Conservation (phyloP, 2,329 filamentous ascomycete genomes). For the Gliomastix tumulicola region DNA sequence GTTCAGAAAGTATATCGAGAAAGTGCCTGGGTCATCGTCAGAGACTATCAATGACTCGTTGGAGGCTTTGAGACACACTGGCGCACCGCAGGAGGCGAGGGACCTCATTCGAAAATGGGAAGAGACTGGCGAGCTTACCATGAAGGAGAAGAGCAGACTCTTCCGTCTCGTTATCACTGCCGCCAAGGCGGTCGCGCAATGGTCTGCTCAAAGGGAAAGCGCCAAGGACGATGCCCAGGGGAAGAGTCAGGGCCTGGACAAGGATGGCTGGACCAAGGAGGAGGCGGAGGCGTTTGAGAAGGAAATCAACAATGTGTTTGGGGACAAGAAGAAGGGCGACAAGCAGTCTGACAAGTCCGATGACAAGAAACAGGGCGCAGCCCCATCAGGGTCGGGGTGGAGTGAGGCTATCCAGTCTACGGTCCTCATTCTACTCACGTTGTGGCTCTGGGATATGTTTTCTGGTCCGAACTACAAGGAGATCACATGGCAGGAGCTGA, state of each 20-base stretch:
- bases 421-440: conserved; percentile 18
- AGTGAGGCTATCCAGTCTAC: conserved; percentile 24
- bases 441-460: conserved; percentile 3
- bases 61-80: conserved; percentile 59
- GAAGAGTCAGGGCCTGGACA: too few species aligned
- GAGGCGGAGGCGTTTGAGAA: too few species aligned
- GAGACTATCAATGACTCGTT: too few species aligned
- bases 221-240: too few species aligned
- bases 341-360: neutral
- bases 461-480: conserved; percentile 37
- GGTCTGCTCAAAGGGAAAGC: too few species aligned
- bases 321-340: neutral
- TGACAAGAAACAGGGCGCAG: neutral
- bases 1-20: too few species aligned
- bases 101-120: conserved; percentile 48
- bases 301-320: neutral
- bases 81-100: conserved; percentile 62
- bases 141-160: conserved; percentile 26
- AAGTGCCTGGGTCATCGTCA: too few species aligned
- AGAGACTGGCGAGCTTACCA: conserved; percentile 45
- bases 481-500: conserved; percentile 97
- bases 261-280: too few species aligned
- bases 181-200: too few species aligned
- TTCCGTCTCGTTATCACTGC: conserved; percentile 28
- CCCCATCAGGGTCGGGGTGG: conserved; percentile 11